These are phyloP conservation scores for Mortierella polycephala DNA, from an alignment of 371 early-diverging fungal species.

Conservation along the genomic window DNA sequence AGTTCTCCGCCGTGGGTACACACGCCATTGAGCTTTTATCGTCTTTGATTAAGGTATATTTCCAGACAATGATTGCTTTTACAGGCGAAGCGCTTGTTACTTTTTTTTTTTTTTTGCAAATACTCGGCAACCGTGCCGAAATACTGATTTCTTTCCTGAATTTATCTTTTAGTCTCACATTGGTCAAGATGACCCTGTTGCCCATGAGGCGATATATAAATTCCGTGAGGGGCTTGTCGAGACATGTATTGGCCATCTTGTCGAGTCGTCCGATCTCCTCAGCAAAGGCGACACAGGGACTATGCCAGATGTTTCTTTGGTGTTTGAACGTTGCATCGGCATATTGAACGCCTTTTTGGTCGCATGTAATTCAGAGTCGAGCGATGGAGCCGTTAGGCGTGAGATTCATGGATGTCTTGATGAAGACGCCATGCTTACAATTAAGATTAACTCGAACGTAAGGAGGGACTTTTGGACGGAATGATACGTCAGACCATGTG, in stretches of 20 bases:
- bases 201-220: constrained; percentile 14
- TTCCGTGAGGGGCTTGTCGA: constrained; percentile 56
- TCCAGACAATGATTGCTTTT: no score
- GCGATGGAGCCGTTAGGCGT: constrained; percentile 10
- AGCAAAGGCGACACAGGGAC: constrained; percentile 12
- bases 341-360: constrained; percentile 46
- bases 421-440: constrained; percentile 42
- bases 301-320: constrained; percentile 25
- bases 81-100: background rate
- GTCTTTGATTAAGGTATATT: constrained; percentile 41
- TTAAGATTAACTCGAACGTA: constrained; percentile 38
- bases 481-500: no score
- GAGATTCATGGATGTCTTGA: constrained; percentile 49
- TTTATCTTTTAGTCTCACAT: constrained; percentile 11
- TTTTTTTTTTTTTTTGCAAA: background rate
- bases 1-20: constrained; percentile 42
- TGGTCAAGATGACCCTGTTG: constrained; percentile 13
- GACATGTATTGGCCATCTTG: constrained; percentile 54
- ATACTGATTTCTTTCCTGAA: background rate
- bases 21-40: constrained; percentile 51
- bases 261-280: constrained; percentile 40
- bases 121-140: no score
- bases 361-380: constrained; percentile 22
- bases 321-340: constrained; percentile 48
- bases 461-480: background rate